A percentile compares a stretch with the other conserved stretches of the same genome.
phyloP scores from a whole-genome alignment of 164 flowering plant genomes.

The Stephania yunnanensis region DNA sequence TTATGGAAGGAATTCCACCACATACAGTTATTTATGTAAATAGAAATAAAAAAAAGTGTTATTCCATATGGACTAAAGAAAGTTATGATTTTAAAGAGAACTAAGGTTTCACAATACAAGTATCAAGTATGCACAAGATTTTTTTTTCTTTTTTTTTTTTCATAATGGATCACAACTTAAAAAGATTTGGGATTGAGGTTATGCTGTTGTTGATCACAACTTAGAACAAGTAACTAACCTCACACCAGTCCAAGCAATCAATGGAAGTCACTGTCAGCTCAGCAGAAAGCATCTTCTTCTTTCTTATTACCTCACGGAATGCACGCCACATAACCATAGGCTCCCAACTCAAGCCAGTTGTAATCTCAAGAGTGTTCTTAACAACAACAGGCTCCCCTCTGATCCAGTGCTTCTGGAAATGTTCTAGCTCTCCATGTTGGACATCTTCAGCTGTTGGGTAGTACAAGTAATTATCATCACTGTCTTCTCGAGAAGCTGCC shows the following conservation, averaged over 20 bases:
- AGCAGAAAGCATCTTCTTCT: slow-evolving; percentile 20
- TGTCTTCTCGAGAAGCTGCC: slow-evolving; percentile 61
- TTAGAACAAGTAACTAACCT: slow-evolving; percentile 34
- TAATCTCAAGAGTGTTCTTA: slow-evolving; percentile 54
- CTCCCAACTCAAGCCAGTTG: slow-evolving; percentile 90
- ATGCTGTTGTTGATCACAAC: background rate
- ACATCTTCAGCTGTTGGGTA: slow-evolving; percentile 54
- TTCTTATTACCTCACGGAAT: slow-evolving; percentile 39
- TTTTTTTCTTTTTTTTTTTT: no score
- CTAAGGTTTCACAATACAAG: background rate
- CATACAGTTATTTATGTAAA: background rate
- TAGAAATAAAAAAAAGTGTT: background rate
- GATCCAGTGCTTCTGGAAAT: slow-evolving; percentile 83
- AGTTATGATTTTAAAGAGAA: background rate
- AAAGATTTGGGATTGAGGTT: background rate
- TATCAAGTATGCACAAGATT: background rate
- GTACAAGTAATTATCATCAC: slow-evolving; percentile 57
- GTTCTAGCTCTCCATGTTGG: slow-evolving; percentile 45
- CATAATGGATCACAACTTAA: no score
- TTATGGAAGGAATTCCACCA: background rate
- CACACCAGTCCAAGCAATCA: slow-evolving; percentile 74
- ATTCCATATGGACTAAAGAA: background rate
- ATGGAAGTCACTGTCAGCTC: slow-evolving; percentile 46
- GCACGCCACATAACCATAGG: slow-evolving; percentile 99
- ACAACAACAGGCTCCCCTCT: slow-evolving; percentile 89